These are phyloP conservation scores for Trichothecium sympodiale DNA, from an alignment of 2,329 filamentous ascomycete species.

Conservation along the genomic window DNA sequence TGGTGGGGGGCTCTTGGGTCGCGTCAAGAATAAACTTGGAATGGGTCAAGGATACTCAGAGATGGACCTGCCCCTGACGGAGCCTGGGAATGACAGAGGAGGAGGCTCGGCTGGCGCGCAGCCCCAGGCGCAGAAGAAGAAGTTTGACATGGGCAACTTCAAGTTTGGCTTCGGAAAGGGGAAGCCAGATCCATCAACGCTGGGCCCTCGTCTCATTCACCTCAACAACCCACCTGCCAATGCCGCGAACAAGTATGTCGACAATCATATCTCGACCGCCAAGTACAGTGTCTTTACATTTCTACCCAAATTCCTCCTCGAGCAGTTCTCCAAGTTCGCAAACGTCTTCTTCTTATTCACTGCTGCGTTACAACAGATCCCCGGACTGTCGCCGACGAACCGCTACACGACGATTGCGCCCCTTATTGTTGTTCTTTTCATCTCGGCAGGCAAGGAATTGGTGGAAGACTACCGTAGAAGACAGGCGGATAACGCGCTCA, in stretches of 20 bases:
- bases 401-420: conserved; percentile 92
- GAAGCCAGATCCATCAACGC: conserved; percentile 78
- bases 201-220: conserved; percentile 86
- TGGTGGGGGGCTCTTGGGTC: conserved; percentile 78
- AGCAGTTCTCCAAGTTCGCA: conserved; percentile 98
- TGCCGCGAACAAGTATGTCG: conserved; percentile 75
- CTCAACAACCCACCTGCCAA: conserved; percentile 96
- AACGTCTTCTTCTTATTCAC: conserved; percentile 99
- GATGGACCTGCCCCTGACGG: conserved; percentile 94
- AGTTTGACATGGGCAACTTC: conserved; percentile 64
- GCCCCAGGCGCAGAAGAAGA: conserved; percentile 36
- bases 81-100: conserved; percentile 40
- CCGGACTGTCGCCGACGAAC: conserved; percentile 88
- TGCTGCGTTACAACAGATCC: conserved; percentile 87
- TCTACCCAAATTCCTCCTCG: conserved; percentile 90
- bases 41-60: conserved; percentile 87
- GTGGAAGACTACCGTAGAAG: conserved; percentile 90
- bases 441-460: conserved; percentile 92
- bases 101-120: conserved; percentile 24
- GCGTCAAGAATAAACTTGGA: conserved; percentile 81
- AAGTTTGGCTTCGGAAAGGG: conserved; percentile 83
- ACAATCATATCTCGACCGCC: conserved; percentile 94
- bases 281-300: conserved; percentile 96
- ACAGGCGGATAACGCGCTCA: conserved; percentile 74
- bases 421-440: conserved; percentile 76